Conservation (phyloP, 1,139 yeast species). For the Kluyveromyces sp. region DNA sequence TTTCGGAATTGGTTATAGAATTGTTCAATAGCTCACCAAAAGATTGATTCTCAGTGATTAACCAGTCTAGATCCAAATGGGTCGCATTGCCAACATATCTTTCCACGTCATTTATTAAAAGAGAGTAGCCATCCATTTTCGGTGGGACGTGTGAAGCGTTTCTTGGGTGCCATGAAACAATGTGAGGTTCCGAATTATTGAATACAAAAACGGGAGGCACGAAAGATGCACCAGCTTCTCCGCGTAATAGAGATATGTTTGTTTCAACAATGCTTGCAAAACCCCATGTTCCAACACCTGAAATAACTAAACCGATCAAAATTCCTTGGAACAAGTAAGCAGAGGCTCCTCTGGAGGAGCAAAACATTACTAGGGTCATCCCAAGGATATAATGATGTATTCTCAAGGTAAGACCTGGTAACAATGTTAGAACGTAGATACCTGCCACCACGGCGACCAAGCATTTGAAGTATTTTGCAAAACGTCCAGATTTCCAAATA, state of each 20-base stretch:
- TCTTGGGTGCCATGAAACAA: conserved; percentile 20
- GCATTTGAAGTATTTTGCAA: conserved; percentile 46
- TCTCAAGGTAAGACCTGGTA: conserved; percentile 70
- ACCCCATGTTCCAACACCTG: conserved; percentile 92
- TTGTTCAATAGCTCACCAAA: conserved; percentile 26
- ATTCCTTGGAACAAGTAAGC: conserved; percentile 78
- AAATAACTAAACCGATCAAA: conserved; percentile 66
- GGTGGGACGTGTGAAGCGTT: conserved; percentile 9
- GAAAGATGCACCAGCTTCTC: conserved; percentile 60
- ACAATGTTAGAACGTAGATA: conserved; percentile 39
- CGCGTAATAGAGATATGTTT: conserved; percentile 53
- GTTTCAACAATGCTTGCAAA: conserved; percentile 86
- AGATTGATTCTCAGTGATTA: conserved; percentile 33
- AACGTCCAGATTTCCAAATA: conserved; percentile 74
- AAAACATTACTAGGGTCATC: conserved; percentile 73
- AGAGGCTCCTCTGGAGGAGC: conserved; percentile 66
- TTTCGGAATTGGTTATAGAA: conserved; percentile 17
- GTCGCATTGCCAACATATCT: conserved; percentile 50
- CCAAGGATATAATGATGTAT: conserved; percentile 89
- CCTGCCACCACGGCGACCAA: conserved; percentile 44
- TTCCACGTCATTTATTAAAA: conserved; percentile 75
- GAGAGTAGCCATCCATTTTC: conserved; percentile 43
- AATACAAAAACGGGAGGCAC: conserved; percentile 48
- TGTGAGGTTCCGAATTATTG: conserved; percentile 15
- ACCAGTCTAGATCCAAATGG: conserved; percentile 35